These are phyloP conservation scores for Lachnellula hyalina DNA, from an alignment of 2,329 filamentous ascomycete species.

Conservation along the genomic window DNA sequence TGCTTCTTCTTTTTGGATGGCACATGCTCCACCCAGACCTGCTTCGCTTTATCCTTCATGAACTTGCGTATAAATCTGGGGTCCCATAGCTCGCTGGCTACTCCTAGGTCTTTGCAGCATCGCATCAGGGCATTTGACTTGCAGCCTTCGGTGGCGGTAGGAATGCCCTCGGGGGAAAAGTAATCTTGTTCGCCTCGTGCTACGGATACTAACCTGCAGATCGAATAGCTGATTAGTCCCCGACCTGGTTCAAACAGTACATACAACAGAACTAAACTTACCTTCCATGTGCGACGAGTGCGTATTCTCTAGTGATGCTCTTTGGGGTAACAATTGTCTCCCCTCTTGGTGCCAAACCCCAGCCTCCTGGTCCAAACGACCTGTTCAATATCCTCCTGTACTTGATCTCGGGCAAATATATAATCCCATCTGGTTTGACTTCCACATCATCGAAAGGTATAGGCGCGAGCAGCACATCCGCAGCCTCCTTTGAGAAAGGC, in stretches of 20 bases:
- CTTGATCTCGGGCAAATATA: conserved; percentile 97
- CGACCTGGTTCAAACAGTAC: neutral
- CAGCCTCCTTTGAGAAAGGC: conserved; percentile 60
- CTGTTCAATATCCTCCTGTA: conserved; percentile 85
- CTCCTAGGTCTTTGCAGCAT: conserved; percentile 95
- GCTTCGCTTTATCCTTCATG: conserved; percentile 66
- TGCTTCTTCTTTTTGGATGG: conserved; percentile 84
- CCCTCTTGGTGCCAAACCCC: conserved; percentile 88
- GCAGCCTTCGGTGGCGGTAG: conserved; percentile 91
- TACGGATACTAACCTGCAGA: conserved; percentile 74
- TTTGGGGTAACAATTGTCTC: conserved; percentile 54
- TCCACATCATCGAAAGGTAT: conserved; percentile 75
- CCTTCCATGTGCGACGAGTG: conserved; percentile 82
- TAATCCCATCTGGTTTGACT: conserved; percentile 94
- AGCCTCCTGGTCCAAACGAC: conserved; percentile 91
- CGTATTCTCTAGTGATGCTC: conserved; percentile 83
- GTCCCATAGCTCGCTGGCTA: conserved; percentile 95
- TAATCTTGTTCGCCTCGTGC: conserved; percentile 93
- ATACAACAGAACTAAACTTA: conserved; percentile 39
- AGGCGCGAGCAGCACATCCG: conserved; percentile 56
- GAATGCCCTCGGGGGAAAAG: conserved; percentile 83
- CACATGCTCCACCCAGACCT: conserved; percentile 86
- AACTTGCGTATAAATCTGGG: conserved; percentile 83
- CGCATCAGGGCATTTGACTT: conserved; percentile 97
- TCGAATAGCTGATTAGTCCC: conserved; percentile 2